These are phyloP conservation scores for Xerocomus amazonicus DNA, from an alignment of 1,284 basidiomycete genomes.

Conservation along the genomic window DNA sequence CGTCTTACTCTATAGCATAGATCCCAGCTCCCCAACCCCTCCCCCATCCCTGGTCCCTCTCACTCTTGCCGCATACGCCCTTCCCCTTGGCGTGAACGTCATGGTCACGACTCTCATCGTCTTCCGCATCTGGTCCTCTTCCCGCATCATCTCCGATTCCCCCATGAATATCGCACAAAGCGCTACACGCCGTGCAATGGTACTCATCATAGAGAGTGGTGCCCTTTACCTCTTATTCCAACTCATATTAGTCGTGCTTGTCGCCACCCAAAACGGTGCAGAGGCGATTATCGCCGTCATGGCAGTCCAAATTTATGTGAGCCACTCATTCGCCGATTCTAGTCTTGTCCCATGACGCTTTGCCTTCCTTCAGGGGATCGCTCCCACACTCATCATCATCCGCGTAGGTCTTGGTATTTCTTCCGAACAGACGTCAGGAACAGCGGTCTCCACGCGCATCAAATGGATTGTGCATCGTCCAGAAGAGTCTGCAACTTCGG, in stretches of 20 bases:
- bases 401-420: constrained; percentile 32
- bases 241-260: constrained; percentile 39
- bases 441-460: constrained; percentile 22
- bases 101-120: constrained; percentile 40
- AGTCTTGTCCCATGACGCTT: neutral
- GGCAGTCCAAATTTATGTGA: constrained; percentile 41
- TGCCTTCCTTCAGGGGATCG: constrained; percentile 24
- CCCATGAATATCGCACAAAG: constrained; percentile 9
- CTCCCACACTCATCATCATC: constrained; percentile 33
- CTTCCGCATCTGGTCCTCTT: constrained; percentile 34
- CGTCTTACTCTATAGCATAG: constrained; percentile 20
- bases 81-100: constrained; percentile 40
- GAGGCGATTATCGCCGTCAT: constrained; percentile 35
- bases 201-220: constrained; percentile 41
- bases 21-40: constrained; percentile 28
- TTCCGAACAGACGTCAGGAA: constrained; percentile 22
- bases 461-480: constrained; percentile 18
- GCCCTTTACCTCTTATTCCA: constrained; percentile 40
- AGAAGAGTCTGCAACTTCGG: constrained; percentile 11
- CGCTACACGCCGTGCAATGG: constrained; percentile 24
- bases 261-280: constrained; percentile 34
- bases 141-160: constrained; percentile 12
- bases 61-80: constrained; percentile 31
- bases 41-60: constrained; percentile 32
- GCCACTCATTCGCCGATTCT: neutral